Percentiles rank a stretch among this genome's conserved stretches.
Conservation (phyloP, 306 rosid genomes). For the Cucurbita maxima region DNA sequence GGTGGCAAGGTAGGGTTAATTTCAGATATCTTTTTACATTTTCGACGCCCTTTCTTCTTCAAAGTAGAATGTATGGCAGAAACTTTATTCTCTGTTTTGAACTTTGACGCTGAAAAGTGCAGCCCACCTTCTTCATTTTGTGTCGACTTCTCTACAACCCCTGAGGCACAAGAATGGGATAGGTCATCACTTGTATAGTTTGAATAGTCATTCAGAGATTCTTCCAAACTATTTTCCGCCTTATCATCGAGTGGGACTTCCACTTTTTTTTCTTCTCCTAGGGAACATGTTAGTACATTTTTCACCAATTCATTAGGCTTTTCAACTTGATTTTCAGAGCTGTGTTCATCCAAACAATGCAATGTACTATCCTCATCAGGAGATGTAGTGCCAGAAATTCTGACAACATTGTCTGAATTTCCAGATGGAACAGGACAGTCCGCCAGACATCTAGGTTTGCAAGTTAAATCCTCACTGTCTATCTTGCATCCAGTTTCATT, state of each 20-base stretch:
- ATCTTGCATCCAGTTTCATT: conserved; percentile 14
- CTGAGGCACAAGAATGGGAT: conserved; percentile 24
- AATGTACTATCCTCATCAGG: conserved; percentile 19
- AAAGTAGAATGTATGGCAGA: conserved; percentile 25
- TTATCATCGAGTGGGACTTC: conserved; percentile 15
- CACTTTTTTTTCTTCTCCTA: conserved; percentile 13
- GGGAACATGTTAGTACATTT: conserved; percentile 14
- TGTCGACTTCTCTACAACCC: conserved; percentile 17
- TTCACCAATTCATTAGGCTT: conserved; percentile 16
- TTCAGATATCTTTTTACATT: conserved; percentile 76
- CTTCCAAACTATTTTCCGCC: conserved; percentile 15
- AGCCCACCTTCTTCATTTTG: conserved; percentile 22
- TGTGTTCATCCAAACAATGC: conserved; percentile 21
- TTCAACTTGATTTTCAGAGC: conserved; percentile 18
- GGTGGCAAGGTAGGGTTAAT: conserved; percentile 34
- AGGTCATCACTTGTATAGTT: conserved; percentile 17
- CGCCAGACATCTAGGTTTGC: conserved; percentile 17
- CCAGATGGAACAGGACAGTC: conserved; percentile 23
- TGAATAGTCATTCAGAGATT: conserved; percentile 10
- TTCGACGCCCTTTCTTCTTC: conserved; percentile 57
- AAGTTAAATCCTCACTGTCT: conserved; percentile 15
- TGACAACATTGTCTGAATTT: conserved; percentile 17
- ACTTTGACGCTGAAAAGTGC: conserved; percentile 18
- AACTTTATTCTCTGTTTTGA: conserved; percentile 23
- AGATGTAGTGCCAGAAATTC: conserved; percentile 20